Percentiles rank a stretch among this genome's conserved stretches.
These are phyloP conservation scores for Trypanosoma conorhini DNA, from an alignment of 208 protist genomes.

Conservation along the genomic window DNA sequence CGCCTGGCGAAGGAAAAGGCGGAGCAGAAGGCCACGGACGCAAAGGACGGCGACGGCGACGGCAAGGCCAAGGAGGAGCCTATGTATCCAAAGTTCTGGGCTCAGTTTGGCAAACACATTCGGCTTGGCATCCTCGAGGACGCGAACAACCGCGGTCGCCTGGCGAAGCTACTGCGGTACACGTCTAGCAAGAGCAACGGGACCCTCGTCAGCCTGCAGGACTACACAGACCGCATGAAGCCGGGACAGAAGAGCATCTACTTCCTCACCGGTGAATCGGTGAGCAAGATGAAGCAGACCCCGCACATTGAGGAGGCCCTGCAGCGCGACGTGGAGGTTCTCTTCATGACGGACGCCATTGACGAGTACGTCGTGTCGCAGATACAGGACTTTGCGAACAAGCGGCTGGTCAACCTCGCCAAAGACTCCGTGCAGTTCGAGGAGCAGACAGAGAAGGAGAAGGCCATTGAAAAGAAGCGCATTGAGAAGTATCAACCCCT, in stretches of 20 bases:
- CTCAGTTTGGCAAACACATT: constrained; percentile 96
- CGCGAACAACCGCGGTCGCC: constrained; percentile 91
- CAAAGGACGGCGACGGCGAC: constrained; percentile 19
- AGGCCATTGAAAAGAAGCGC: constrained; percentile 91
- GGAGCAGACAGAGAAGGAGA: constrained; percentile 88
- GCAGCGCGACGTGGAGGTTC: constrained; percentile 87
- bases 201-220: constrained; percentile 79
- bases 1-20: constrained; percentile 34
- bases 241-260: constrained; percentile 94
- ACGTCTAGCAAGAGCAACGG: constrained; percentile 72
- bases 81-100: constrained; percentile 94
- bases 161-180: constrained; percentile 98
- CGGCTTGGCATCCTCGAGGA: constrained; percentile 99
- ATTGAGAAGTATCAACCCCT: constrained; percentile 90
- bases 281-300: constrained; percentile 76
- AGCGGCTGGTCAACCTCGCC: constrained; percentile 96
- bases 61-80: constrained; percentile 59
- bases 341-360: constrained; percentile 97
- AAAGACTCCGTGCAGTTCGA: constrained; percentile 96
- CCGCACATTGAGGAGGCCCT: constrained; percentile 87
- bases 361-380: constrained; percentile 98
- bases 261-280: constrained; percentile 87
- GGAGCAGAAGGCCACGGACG: not conserved
- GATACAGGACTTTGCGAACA: constrained; percentile 94
- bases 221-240: constrained; percentile 96